Conservation (phyloP, 176 grass and related monocot genomes). For the Cenchrus americanus region DNA sequence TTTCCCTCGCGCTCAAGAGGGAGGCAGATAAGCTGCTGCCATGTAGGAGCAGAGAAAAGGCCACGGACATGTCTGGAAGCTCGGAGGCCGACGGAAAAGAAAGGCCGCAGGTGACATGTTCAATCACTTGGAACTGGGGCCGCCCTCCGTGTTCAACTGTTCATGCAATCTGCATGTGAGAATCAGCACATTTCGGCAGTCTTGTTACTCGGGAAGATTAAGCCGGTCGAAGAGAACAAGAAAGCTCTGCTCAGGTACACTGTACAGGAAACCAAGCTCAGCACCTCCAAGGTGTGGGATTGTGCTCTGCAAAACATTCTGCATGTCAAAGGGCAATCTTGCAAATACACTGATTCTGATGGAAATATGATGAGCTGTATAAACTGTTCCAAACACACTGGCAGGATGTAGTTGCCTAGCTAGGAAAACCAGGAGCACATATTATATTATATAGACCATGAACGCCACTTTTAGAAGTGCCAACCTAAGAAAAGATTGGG, state of each 20-base stretch:
- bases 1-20: slow-evolving; percentile 3
- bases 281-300: slow-evolving; percentile 72
- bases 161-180: slow-evolving; percentile 36
- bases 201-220: slow-evolving; percentile 70
- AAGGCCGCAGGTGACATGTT: neutral
- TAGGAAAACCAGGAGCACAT: neutral
- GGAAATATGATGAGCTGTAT: neutral
- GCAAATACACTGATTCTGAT: neutral
- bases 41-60: neutral
- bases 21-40: neutral
- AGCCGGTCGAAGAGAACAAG: slow-evolving; percentile 86
- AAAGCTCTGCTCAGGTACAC: slow-evolving; percentile 88
- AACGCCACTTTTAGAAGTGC: neutral
- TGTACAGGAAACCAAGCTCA: slow-evolving; percentile 87
- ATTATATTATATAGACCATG: neutral
- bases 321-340: slow-evolving; percentile 16
- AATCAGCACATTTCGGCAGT: neutral
- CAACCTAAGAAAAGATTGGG: neutral
- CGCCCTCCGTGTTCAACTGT: neutral
- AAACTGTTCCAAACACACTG: neutral
- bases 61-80: slow-evolving; percentile 1
- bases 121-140: neutral
- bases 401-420: neutral
- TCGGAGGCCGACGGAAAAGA: neutral
- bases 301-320: slow-evolving; percentile 47